phyloP scores from a whole-genome alignment of 2,329 filamentous ascomycete genomes.

The Hymenoscyphus repandus region DNA sequence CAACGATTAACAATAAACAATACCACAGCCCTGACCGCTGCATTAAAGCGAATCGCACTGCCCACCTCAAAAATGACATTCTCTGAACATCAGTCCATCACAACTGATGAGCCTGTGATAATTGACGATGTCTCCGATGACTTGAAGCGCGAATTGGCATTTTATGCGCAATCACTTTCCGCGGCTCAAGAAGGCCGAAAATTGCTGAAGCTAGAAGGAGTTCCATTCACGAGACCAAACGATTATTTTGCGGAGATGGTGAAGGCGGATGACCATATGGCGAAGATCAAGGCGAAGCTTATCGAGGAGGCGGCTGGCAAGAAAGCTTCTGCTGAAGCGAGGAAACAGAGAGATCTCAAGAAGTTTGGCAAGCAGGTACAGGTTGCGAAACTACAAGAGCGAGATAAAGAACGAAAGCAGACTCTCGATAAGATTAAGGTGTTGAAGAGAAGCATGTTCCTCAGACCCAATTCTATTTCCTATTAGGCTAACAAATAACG shows the following conservation, averaged over 20 bases:
- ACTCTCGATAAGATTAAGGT: slow-evolving; percentile 93
- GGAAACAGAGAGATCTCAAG: slow-evolving; percentile 90
- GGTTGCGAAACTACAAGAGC: slow-evolving; percentile 90
- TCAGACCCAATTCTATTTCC: slow-evolving; percentile 18
- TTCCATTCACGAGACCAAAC: slow-evolving; percentile 79
- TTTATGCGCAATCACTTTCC: slow-evolving; percentile 84
- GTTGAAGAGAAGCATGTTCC: slow-evolving; percentile 83
- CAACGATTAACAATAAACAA: slow-evolving; percentile 98
- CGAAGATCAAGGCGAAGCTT: slow-evolving; percentile 88
- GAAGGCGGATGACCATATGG: slow-evolving; percentile 98
- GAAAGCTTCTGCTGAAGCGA: slow-evolving; percentile 86
- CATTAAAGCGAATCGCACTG: slow-evolving; percentile 73
- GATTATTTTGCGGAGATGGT: slow-evolving; percentile 99
- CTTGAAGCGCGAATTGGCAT: slow-evolving; percentile 83
- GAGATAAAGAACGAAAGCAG: slow-evolving; percentile 85
- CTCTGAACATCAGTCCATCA: slow-evolving; percentile 74
- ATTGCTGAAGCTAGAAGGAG: slow-evolving; percentile 74
- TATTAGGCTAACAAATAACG: slow-evolving; percentile 7
- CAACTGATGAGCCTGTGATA: slow-evolving; percentile 60
- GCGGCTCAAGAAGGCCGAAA: slow-evolving; percentile 68
- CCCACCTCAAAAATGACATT: slow-evolving; percentile 68
- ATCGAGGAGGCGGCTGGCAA: slow-evolving; percentile 87
- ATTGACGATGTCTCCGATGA: slow-evolving; percentile 88
- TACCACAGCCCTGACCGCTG: slow-evolving; percentile 74
- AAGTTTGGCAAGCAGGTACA: slow-evolving; percentile 99